phyloP scores from a whole-genome alignment of 495 filamentous ascomycete species.

The Lophiostoma macrostomum region DNA sequence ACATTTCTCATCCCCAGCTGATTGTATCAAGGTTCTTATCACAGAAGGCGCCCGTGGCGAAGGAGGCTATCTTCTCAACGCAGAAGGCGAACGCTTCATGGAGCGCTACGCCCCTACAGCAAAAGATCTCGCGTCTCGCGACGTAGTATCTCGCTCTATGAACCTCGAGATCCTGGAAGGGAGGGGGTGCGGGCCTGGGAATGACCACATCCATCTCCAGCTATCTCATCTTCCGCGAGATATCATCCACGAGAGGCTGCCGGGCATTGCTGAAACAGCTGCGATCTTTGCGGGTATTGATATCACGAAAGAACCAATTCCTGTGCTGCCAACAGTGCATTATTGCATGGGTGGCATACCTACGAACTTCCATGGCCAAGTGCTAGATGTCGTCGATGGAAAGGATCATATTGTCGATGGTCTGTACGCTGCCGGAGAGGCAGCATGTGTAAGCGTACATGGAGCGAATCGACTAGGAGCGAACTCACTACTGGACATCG shows the following conservation, averaged over 20 bases:
- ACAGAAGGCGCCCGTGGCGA: constrained; percentile 98
- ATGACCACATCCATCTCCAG: constrained; percentile 98
- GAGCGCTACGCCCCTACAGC: constrained; percentile 96
- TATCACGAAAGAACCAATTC: constrained; percentile 94
- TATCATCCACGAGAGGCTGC: constrained; percentile 90
- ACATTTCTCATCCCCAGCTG: background rate
- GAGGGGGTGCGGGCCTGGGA: constrained; percentile 90
- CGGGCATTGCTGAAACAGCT: constrained; percentile 97
- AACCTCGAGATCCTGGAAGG: constrained; percentile 97
- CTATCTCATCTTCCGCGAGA: constrained; percentile 88
- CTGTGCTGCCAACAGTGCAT: constrained; percentile 95
- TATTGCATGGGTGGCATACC: constrained; percentile 99
- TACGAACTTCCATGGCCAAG: constrained; percentile 95
- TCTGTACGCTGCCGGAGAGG: constrained; percentile 94
- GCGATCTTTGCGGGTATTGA: constrained; percentile 97
- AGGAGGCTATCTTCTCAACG: constrained; percentile 95
- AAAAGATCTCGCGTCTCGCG: constrained; percentile 92
- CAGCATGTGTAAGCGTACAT: constrained; percentile 97
- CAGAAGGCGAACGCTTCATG: constrained; percentile 98
- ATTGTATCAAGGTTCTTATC: constrained; percentile 60
- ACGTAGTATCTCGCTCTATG: constrained; percentile 97
- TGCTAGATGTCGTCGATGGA: constrained; percentile 78
- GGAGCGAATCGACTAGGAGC: constrained; percentile 96
- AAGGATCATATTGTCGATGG: constrained; percentile 92
- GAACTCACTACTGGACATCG: constrained; percentile 94